Conservation (phyloP, 441 rosid species). For the Eruca vesicaria region DNA sequence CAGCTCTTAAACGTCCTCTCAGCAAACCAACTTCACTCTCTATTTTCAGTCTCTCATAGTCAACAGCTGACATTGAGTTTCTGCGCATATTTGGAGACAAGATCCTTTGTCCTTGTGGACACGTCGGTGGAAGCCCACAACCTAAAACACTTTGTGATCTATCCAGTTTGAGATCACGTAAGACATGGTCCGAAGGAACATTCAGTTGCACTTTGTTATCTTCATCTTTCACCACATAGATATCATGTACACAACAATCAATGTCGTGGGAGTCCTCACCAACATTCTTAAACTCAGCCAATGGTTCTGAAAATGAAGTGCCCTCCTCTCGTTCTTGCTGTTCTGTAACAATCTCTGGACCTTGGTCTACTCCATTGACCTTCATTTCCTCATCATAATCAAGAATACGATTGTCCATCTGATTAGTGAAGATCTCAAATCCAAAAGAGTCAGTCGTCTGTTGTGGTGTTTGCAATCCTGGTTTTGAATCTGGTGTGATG, state of each 20-base stretch:
- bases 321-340: not conserved
- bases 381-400: slow-evolving; percentile 21
- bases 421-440: slow-evolving; percentile 28
- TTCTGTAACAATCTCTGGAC: slow-evolving; percentile 10
- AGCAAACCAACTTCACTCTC: slow-evolving; percentile 60
- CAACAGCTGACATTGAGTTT: slow-evolving; percentile 77
- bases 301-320: not conserved
- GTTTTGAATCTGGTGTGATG: slow-evolving; percentile 26
- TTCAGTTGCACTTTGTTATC: slow-evolving; percentile 27
- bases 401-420: slow-evolving; percentile 30
- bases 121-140: slow-evolving; percentile 36
- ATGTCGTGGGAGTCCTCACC: slow-evolving; percentile 10
- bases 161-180: slow-evolving; percentile 16
- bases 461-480: slow-evolving; percentile 22
- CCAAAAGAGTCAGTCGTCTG: slow-evolving; percentile 27
- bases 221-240: slow-evolving; percentile 34
- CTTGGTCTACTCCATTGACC: slow-evolving; percentile 29
- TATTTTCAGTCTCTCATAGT: slow-evolving; percentile 64
- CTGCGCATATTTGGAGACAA: slow-evolving; percentile 46
- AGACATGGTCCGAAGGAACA: slow-evolving; percentile 9
- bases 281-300: slow-evolving; percentile 6
- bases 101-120: slow-evolving; percentile 31
- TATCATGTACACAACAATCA: slow-evolving; percentile 42
- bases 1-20: slow-evolving; percentile 5
- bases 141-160: slow-evolving; percentile 54